Evolutionary conservation across 306 rosid species (phyloP), one percentile per base, ranked within the genome.

Genomic region (Quercus mongolica): DNA sequence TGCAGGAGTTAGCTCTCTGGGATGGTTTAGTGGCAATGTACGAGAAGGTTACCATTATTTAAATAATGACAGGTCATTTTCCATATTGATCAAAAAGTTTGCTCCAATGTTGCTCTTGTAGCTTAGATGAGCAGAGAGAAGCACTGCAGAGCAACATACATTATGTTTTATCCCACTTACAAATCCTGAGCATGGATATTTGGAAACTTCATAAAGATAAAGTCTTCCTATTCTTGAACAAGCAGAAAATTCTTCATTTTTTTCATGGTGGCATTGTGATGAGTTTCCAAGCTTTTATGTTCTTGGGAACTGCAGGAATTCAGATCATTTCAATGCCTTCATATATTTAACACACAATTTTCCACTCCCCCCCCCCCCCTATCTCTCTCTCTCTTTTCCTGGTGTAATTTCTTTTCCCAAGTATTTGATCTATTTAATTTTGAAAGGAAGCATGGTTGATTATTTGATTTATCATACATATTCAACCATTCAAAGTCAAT

Each of bases 21-120:
- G 94, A 93, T 88, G 99, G 97, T 78, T 84, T 92, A 79, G 98
- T 91, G 86, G 98, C 97, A 89, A 95, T 92, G 96, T 91, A 91
- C 80, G 98, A 92, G 25, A 84, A 92, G 98, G 99, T 95, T 88
- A 83, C 87, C 10, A 76, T 77, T 76, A 74, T 76, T 80, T 81
- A 80, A 79, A 63, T 69, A 71, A 31, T 31, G 1, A 31, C 33
- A 31, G 33, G 64, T 13, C 31, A 76, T 57, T 73, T 69, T 63
- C 59, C 74, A 52, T 64, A 51, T n/a, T 31, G 41, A 67, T 56
- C 69, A 46, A 78, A 59, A 19, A 65, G 58, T 26, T 78, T 38
- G 46, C 54, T 58, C 23, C 46, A 19, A 8, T 56, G 67, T 61
- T n/a, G 20, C 25, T 67, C 51, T 18, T 67, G 44, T 63, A 6